Base-by-base conservation (phyloP, 2,329 filamentous ascomycete genomes). In the Chrysosphaeria jannelii region DNA sequence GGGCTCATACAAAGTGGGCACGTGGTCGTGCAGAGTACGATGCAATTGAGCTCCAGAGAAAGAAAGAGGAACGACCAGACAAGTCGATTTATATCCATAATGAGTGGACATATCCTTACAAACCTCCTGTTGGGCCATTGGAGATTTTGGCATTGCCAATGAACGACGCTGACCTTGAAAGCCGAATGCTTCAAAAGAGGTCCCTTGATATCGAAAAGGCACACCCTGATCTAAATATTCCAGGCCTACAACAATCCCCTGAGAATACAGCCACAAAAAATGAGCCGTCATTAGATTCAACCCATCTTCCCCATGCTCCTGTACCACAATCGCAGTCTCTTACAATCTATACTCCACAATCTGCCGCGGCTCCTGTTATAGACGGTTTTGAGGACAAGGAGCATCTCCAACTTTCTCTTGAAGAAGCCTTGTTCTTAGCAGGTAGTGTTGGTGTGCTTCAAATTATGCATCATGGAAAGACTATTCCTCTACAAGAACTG, bases 351-450 rank as follows among this genome's bases (percentile, higher is more conserved):
- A n/a, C n/a, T n/a, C n/a, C n/a, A n/a, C n/a, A n/a, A n/a, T n/a
- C n/a, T n/a, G n/a, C n/a, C n/a, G n/a, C n/a, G n/a, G n/a, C n/a
- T n/a, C n/a, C n/a, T n/a, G n/a, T n/a, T n/a, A n/a, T n/a, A n/a
- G n/a, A n/a, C n/a, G n/a, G n/a, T n/a, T n/a, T 19, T n/a, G 12
- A 14, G 21, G 9, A 10, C 22, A 11, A 18, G 10, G 85, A 97
- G 36, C 78, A 91, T 37, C 62, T 91, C n/a, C 85, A 93, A 39
- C 53, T 97, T 6, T 78, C 69, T 3, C 57, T 69, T 0, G 78
- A 91, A 41, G 85, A 97, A 43, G 68, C 78, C 0, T 88, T 93
- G 44, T 97, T 90, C 40, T 55, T 97, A 7, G 53, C 52, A 4
- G 93, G 88, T 38, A 69, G 57, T 0, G 50, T 97, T 1, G 81